Percentiles rank a stretch among this genome's conserved stretches.
Evolutionary conservation across 2,329 filamentous ascomycete species (phyloP).

Genomic region (Claviceps sorghi): DNA sequence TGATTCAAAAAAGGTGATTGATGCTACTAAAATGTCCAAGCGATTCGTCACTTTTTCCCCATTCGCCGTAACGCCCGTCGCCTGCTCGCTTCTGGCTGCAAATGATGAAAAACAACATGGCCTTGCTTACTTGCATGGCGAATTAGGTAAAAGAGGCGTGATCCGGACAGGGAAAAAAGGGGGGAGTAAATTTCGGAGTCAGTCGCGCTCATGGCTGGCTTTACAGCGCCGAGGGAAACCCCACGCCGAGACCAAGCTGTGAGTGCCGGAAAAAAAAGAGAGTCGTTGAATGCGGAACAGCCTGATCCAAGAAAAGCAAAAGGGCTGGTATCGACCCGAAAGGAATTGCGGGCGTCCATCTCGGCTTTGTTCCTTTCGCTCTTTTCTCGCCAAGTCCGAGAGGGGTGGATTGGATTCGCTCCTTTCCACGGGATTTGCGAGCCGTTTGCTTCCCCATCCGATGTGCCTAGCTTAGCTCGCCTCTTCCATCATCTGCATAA

Average conservation of each 20-base stretch:
- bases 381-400: neutral
- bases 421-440: neutral
- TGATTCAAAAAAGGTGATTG: constrained; percentile 13
- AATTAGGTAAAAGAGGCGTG: neutral
- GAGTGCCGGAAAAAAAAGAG: neutral
- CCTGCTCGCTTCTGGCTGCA: neutral
- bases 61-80: constrained; percentile 2
- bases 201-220: neutral
- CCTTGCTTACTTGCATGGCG: neutral
- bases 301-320: neutral
- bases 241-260: neutral
- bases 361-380: neutral
- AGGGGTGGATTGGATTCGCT: neutral
- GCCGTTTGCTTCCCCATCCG: neutral
- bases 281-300: neutral
- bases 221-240: neutral
- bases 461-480: constrained; percentile 15
- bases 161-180: neutral
- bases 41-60: neutral
- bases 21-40: constrained; percentile 5
- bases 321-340: neutral
- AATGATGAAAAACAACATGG: neutral
- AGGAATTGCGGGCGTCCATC: neutral
- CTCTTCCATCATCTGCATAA: constrained; percentile 46
- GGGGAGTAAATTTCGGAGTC: neutral